phyloP scores from a whole-genome alignment of 169 alveolate genomes.

The Babesia bigemina region DNA sequence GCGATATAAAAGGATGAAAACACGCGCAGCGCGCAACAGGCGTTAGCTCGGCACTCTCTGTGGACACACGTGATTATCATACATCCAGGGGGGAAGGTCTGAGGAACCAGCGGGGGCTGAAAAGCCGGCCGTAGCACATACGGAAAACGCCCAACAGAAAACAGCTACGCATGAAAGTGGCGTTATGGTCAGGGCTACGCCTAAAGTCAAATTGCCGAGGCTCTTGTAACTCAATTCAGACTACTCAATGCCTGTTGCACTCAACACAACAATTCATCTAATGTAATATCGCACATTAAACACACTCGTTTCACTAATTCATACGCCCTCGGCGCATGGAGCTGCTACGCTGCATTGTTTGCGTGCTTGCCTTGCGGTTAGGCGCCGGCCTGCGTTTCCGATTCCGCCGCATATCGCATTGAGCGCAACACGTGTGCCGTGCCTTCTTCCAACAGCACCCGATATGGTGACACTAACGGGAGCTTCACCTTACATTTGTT shows the following conservation, averaged over 20 bases:
- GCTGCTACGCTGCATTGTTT: too few relatives aligned
- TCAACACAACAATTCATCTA: not conserved
- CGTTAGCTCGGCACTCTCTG: constrained; percentile 68
- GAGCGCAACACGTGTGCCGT: not conserved
- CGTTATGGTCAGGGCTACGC: constrained; percentile 57
- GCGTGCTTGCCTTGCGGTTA: too few relatives aligned
- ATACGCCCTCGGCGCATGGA: too few relatives aligned
- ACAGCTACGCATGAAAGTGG: constrained; percentile 64
- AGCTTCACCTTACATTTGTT: constrained; percentile 4
- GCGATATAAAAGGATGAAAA: not conserved
- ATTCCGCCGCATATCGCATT: too few relatives aligned
- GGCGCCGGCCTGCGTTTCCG: too few relatives aligned
- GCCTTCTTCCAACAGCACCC: not conserved
- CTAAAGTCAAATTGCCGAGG: constrained; percentile 60
- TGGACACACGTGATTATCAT: constrained; percentile 24
- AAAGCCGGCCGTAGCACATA: constrained; percentile 49
- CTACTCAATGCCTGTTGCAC: constrained; percentile 60
- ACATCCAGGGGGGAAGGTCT: constrained; percentile 69
- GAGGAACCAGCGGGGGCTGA: constrained; percentile 70
- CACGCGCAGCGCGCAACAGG: constrained; percentile 16
- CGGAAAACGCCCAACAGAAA: constrained; percentile 67
- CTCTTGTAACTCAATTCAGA: constrained; percentile 65
- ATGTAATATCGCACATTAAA: not conserved
- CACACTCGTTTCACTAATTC: not conserved
- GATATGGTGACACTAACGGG: not conserved